Evolutionary conservation across 371 early-diverging fungal species (phyloP), one percentile per base, ranked within the genome.

Genomic region (Batrachochytrium dendrobatidis): DNA sequence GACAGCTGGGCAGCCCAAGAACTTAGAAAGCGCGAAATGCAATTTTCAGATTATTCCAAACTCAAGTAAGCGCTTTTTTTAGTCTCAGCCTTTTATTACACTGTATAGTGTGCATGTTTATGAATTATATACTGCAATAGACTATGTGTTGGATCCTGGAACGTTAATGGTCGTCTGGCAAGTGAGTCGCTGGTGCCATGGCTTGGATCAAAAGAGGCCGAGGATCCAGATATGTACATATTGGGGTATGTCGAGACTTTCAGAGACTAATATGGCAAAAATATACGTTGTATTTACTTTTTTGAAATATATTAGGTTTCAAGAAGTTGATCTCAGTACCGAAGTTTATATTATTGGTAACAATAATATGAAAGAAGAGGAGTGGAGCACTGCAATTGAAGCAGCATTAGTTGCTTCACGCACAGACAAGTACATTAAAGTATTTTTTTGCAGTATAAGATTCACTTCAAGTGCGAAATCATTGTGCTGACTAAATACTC

Each of bases 141-240:
- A 43, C 70, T 87, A 1, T 89, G 92, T 71, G 81, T 85, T 1
- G 94, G 93, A 0, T 89, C 94, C 0, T 95, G 92, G 89, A 95
- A 95, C 61, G 92, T 94, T 18, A 91, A 91, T 69, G 93, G 92
- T 10, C 79, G 77, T 25, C 62, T 73, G 12, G 82, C 89, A 0
- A 71, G 80, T 2, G 73, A 82, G 33, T 63, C 81, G 1, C 43
- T 93, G 18, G 60, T 68, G 1, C 64, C 77, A 7, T 95, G 94
- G 94, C 65, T 92, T 1, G 64, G 74, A 2, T 66, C 73, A 30
- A 76, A 73, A 3, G 61, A 67, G 0, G 64, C 58, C 0, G 63
- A 65, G 30, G 76, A 83, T 34, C 81, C 86, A 30, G 88, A 89
- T 56, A 70, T 90, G 24, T 86, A 84, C 60, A 82, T 86, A 2